These are phyloP conservation scores for Corallochytrium limacisporum DNA, from an alignment of 78 protist species.

Conservation along the genomic window DNA sequence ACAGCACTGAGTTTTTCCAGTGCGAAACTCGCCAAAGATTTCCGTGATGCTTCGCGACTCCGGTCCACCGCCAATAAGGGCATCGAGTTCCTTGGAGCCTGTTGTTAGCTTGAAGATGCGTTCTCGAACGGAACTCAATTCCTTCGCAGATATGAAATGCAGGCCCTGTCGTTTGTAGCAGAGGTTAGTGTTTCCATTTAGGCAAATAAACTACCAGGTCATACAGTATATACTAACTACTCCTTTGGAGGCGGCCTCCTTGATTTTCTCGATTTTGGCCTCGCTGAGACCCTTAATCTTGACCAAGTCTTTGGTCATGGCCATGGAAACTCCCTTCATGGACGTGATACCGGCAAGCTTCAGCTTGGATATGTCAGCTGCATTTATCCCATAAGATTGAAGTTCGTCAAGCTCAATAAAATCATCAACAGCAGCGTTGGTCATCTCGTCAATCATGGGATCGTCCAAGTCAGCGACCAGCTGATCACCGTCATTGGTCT, in stretches of 20 bases:
- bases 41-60: conserved; percentile 97
- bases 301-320: conserved; percentile 8
- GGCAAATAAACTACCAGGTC: too few relatives aligned
- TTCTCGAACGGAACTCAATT: too few relatives aligned
- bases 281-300: conserved; percentile 57
- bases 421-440: too few relatives aligned
- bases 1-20: conserved; percentile 94
- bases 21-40: conserved; percentile 90
- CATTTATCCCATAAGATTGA: conserved; percentile 44
- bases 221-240: too few relatives aligned
- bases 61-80: conserved; percentile 68
- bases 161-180: too few relatives aligned
- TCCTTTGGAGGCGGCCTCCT: conserved; percentile 28
- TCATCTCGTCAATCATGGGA: too few relatives aligned
- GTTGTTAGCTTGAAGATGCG: conserved; percentile 72
- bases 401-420: conserved; percentile 40
- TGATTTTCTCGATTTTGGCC: conserved; percentile 58
- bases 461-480: too few relatives aligned
- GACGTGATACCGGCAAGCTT: conserved; percentile 41
- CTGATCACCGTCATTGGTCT: too few relatives aligned
- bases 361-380: conserved; percentile 53
- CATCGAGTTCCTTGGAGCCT: conserved; percentile 62
- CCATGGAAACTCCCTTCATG: conserved; percentile 45
- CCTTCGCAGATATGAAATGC: too few relatives aligned
- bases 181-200: too few relatives aligned